Percentiles rank a stretch among this genome's conserved stretches.
phyloP scores from a whole-genome alignment of 495 filamentous ascomycete genomes.

The Letharia columbiana region DNA sequence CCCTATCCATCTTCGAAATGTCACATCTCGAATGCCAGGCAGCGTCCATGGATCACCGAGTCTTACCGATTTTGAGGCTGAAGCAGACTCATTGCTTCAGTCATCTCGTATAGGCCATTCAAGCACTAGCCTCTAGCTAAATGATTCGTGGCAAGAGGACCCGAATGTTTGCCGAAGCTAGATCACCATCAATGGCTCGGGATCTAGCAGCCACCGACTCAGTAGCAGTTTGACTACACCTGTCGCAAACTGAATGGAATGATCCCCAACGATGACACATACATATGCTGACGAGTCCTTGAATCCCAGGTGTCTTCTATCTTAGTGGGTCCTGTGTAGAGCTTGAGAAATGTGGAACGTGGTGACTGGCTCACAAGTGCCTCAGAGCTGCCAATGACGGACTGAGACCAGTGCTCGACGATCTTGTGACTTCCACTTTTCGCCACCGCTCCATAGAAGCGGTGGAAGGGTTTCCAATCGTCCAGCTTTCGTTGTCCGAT shows the following conservation, averaged over 20 bases:
- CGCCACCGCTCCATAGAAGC: slow-evolving; percentile 9
- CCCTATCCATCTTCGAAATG: not conserved
- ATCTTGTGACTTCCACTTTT: slow-evolving; percentile 4
- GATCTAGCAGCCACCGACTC: not conserved
- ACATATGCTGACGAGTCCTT: not conserved
- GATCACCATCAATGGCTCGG: not conserved
- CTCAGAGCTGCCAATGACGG: slow-evolving; percentile 1
- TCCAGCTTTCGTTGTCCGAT: slow-evolving; percentile 11
- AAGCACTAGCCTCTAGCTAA: not conserved
- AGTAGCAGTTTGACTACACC: not conserved
- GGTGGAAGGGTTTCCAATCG: slow-evolving; percentile 9
- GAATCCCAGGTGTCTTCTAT: not conserved
- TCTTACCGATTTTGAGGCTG: not conserved
- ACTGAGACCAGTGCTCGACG: slow-evolving; percentile 1
- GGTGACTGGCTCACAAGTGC: slow-evolving; percentile 9
- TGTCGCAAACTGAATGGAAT: not conserved
- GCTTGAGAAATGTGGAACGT: not conserved
- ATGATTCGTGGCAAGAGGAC: not conserved
- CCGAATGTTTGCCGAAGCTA: not conserved
- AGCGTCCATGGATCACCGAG: no score
- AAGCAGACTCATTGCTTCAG: not conserved
- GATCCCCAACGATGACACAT: not conserved
- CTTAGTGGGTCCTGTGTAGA: not conserved
- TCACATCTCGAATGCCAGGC: no score
- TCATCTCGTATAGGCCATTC: not conserved